Conservation (phyloP, 768 basidiomycete species). For the Dentipellis sp. region DNA sequence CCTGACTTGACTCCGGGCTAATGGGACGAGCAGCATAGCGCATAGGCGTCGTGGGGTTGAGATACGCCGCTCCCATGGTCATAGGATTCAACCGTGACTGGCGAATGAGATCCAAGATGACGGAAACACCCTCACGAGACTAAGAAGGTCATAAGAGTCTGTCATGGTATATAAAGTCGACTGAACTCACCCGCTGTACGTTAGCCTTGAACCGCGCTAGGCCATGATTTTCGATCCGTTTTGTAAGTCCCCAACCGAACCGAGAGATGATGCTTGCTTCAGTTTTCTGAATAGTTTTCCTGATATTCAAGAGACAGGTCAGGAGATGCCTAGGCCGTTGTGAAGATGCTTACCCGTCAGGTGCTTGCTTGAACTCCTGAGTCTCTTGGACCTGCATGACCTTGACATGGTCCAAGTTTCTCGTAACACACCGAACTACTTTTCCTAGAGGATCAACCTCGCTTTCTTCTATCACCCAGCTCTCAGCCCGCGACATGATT, state of each 20-base stretch:
- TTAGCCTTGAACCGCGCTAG: constrained; percentile 80
- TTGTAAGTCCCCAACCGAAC: constrained; percentile 87
- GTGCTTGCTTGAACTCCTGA: constrained; percentile 57
- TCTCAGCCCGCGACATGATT: constrained; percentile 77
- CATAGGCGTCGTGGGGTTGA: constrained; percentile 6
- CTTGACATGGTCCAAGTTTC: constrained; percentile 91
- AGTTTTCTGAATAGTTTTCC: constrained; percentile 77
- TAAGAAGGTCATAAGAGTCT: constrained; percentile 21
- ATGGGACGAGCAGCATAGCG: neutral
- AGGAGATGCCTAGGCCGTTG: neutral
- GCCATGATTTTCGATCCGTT: constrained; percentile 80
- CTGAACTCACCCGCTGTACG: constrained; percentile 59
- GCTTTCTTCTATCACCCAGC: constrained; percentile 93
- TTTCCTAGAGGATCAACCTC: constrained; percentile 82
- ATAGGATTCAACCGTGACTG: constrained; percentile 61
- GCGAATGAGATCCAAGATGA: constrained; percentile 70
- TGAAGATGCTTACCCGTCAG: constrained; percentile 49
- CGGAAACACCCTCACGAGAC: constrained; percentile 84
- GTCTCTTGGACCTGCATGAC: constrained; percentile 89
- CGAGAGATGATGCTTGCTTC: constrained; percentile 83
- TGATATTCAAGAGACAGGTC: constrained; percentile 18
- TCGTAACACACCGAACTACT: constrained; percentile 69
- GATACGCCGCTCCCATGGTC: constrained; percentile 24
- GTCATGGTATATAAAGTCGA: neutral
- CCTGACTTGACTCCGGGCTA: too few relatives aligned